Base-by-base conservation (phyloP, 2,329 filamentous ascomycete genomes). In the Xylariaceae sp. region DNA sequence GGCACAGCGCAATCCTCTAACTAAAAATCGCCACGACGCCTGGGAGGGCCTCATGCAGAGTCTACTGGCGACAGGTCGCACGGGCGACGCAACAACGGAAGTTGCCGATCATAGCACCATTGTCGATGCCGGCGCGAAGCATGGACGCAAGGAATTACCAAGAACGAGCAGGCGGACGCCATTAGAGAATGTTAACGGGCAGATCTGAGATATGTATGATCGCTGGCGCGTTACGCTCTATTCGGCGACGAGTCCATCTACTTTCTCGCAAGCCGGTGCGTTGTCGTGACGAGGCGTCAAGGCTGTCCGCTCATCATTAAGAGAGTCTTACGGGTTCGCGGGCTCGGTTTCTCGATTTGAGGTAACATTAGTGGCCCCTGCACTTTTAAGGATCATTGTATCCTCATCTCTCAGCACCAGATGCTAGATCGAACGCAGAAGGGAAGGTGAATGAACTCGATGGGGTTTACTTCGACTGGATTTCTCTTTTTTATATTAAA, bases 71-170 rank as follows among this genome's bases (percentile, higher is more conserved):
- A 67, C 69, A 18, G 65, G 66, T 41, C 56, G 56, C 54, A 58
- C 63, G 55, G 58, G 68, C 58, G 56, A 63, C 30, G 72, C 71
- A 26, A 67, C 73, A 40, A 67, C 73, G 16, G 80, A 84, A 59
- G 80, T 80, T 61, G 80, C 81, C 2, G 82, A 86, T 54, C 77
- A 83, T 60, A 85, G 81, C 64, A 83, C 84, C 73, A 81, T 86
- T 66, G 82, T 86, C 32, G 84, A 86, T 58, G 75, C 80, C 2
- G 78, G 81, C 22, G 72, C 72, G 49, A 68, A 70, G 9, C 81
- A 79, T 56, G 71, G 76, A 41, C 77, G 83, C 39, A 79, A 79
- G 57, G 79, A 81, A 56, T 66, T 80, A 9, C 75, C 77, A 3
- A 74, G 78, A 29, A 63, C 71, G n/a, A 74, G 73, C 8, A 76